Base-by-base conservation (phyloP, 768 basidiomycete species). In the Tephrocybe sp. region DNA sequence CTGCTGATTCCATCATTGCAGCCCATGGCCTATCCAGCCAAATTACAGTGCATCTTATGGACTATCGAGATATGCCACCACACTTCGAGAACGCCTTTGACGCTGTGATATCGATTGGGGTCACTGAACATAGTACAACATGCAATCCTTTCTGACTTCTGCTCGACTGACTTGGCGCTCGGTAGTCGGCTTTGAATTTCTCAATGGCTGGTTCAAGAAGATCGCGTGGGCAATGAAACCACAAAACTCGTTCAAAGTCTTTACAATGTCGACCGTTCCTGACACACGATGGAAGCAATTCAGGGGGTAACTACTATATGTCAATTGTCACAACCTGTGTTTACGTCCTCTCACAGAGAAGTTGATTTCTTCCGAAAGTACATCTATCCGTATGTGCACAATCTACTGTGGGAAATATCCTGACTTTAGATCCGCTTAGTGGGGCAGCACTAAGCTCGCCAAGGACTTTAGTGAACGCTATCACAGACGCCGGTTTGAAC, bases 1-100 rank as follows among this genome's bases (percentile, higher is more conserved):
- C 85, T 33, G 85, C 84, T 3, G 84, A 85, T 50, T 77, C 81
- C 49, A 73, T 84, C 17, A 74, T 86, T 56, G 67, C 63, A 30
- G 70, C 62, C 7, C 79, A 79, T 1, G 81, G 80, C 9, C 62
- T 81, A 11, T 61, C 73, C 32, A 65, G 75, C 34, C 68, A 71
- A 26, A 76, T 87, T 51, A 77, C 76, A 7, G 82, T 86, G 6
- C 85, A 86, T 63, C 64, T 87, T 33, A 72, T 85, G 70, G 86
- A 87, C 57, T 88, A 88, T 61, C 75, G 86, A 30, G 76, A 80
- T 37, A 76, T 83, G 15, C 77, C 80, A 2, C 51, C 68, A 0
- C 70, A 75, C 21, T 87, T 81, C 58, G 73, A 79, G 58, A 75
- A 79, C 44, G 65, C 76, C 4, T 83, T 81, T 55, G 80, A 83